These are phyloP conservation scores for Stropharia rugosoannulata DNA, from an alignment of 768 basidiomycete species.

Conservation along the genomic window DNA sequence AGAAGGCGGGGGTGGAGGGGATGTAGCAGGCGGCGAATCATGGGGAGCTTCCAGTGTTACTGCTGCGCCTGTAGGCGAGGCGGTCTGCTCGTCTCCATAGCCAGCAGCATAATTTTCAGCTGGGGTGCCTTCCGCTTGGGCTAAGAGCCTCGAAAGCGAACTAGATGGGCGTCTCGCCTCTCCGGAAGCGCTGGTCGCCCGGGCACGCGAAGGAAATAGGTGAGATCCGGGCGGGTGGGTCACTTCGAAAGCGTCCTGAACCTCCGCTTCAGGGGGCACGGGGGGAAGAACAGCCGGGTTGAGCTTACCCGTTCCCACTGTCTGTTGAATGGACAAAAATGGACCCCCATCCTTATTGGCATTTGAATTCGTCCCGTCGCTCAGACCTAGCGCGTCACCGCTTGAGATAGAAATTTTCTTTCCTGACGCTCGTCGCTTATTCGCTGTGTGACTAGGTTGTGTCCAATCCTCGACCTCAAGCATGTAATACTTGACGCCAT, in stretches of 20 bases:
- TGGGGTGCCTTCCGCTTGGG: conserved; percentile 51
- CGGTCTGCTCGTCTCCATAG: neutral
- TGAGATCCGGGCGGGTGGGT: conserved; percentile 68
- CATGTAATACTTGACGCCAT: conserved; percentile 92
- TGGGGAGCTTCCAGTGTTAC: conserved; percentile 17
- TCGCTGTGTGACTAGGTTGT: conserved; percentile 52
- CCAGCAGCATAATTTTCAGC: conserved; percentile 2
- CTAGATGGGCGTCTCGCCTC: conserved; percentile 57
- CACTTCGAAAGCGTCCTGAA: conserved; percentile 69
- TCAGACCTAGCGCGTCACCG: no score
- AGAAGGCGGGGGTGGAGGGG: conserved; percentile 33
- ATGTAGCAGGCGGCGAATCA: conserved; percentile 34
- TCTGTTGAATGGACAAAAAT: no score
- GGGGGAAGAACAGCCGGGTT: conserved; percentile 47
- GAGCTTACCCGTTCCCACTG: conserved; percentile 7
- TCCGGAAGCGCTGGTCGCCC: conserved; percentile 65
- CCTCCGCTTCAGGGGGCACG: conserved; percentile 67
- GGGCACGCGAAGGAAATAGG: conserved; percentile 60
- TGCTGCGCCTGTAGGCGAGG: neutral
- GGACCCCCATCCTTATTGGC: conserved; percentile 3
- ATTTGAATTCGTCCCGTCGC: conserved; percentile 32
- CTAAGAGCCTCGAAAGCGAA: conserved; percentile 75
- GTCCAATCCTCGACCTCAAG: conserved; percentile 95
- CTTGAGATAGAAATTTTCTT: conserved; percentile 47
- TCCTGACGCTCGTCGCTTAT: conserved; percentile 55